phyloP scores from a whole-genome alignment of 108 stramenopile genomes.

The Schizochytrium sp. region DNA sequence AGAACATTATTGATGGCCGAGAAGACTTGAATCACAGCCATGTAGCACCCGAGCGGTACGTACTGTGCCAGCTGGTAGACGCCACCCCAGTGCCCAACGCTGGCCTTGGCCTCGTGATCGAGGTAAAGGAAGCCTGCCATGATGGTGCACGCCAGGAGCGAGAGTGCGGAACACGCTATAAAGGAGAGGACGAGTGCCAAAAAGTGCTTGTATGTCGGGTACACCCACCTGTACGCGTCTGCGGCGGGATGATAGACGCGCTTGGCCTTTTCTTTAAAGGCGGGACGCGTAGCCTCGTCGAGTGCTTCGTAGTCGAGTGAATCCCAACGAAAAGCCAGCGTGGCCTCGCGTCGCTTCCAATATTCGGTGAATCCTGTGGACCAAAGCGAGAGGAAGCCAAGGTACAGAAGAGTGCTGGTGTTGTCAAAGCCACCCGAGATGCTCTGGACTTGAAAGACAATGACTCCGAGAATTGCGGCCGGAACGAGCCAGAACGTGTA shows the following conservation, averaged over 20 bases:
- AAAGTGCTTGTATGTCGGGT: neutral
- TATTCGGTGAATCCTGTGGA: constrained; percentile 76
- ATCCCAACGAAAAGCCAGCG: constrained; percentile 76
- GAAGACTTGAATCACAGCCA: neutral
- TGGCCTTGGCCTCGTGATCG: neutral
- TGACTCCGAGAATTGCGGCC: constrained; percentile 57
- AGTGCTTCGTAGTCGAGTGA: constrained; percentile 71
- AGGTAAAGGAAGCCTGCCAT: neutral
- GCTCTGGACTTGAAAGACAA: constrained; percentile 59
- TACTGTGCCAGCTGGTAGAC: neutral
- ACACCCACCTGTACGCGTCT: neutral
- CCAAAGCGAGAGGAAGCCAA: constrained; percentile 77
- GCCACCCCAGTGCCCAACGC: neutral
- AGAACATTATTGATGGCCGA: neutral
- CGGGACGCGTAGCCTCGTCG: constrained; percentile 78
- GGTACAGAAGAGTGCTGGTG: constrained; percentile 15
- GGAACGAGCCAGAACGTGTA: constrained; percentile 67
- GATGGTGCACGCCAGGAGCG: neutral
- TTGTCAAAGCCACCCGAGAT: neutral
- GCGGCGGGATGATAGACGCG: neutral
- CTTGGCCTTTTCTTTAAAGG: constrained; percentile 45
- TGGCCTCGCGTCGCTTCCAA: constrained; percentile 73
- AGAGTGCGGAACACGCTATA: neutral
- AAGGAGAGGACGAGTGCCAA: neutral
- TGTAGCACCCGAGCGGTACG: neutral